Evolutionary conservation across 2,329 filamentous ascomycete genomes (phyloP).

Genomic region (Tolypocladium album): DNA sequence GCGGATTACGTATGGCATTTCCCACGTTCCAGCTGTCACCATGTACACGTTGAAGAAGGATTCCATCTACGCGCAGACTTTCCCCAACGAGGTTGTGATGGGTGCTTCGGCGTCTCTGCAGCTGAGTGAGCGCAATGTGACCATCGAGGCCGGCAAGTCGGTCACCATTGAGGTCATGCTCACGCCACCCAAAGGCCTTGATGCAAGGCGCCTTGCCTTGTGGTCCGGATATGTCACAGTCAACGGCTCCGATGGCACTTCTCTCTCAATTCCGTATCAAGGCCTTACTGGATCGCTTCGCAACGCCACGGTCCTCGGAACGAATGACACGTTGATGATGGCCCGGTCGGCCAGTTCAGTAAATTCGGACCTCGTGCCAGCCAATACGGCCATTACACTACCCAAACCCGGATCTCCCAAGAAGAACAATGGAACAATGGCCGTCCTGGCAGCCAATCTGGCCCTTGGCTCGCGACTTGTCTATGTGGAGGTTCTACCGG

Average conservation of each 20-base stretch:
- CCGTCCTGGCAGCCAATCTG: conserved; percentile 14
- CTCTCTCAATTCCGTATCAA: conserved; percentile 22
- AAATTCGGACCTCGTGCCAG: conserved; percentile 7
- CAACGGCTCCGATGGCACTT: conserved; percentile 13
- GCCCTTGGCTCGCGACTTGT: conserved; percentile 8
- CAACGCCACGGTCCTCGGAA: conserved; percentile 22
- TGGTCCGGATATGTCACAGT: conserved; percentile 5
- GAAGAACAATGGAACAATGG: conserved; percentile 13
- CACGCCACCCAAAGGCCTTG: conserved; percentile 1
- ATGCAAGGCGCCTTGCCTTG: conserved; percentile 1
- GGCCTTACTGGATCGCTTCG: conserved; percentile 18
- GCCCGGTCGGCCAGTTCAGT: conserved; percentile 13
- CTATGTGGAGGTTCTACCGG: neutral
- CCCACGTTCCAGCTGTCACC: conserved; percentile 34
- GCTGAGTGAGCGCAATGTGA: neutral
- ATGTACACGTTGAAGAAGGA: conserved; percentile 31
- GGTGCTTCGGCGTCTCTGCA: conserved; percentile 21
- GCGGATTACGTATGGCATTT: conserved; percentile 37
- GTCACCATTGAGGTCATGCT: neutral
- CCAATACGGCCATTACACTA: conserved; percentile 9
- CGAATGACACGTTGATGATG: conserved; percentile 21
- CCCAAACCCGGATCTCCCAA: conserved; percentile 9
- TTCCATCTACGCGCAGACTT: conserved; percentile 20
- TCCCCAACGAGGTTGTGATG: conserved; percentile 28
- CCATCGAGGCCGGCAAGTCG: neutral